Conservation (phyloP, 1,284 basidiomycete genomes). For the Trametes hirsuta region DNA sequence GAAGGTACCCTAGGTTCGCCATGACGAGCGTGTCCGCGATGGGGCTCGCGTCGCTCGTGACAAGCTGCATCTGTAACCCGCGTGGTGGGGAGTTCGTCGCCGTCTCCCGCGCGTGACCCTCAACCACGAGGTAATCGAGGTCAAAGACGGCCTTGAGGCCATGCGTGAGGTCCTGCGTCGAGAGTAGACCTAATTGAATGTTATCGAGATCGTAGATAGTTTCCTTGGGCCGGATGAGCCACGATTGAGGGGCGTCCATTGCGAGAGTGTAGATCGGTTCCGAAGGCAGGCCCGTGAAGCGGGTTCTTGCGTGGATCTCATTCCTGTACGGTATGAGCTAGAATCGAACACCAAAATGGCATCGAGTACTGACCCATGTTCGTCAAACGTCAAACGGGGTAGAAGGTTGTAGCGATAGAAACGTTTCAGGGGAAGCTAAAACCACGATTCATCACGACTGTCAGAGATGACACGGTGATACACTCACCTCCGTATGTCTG, state of each 20-base stretch:
- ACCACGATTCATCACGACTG: not conserved
- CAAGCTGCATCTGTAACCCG: constrained; percentile 84
- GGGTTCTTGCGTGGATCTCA: constrained; percentile 53
- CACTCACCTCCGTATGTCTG: constrained; percentile 63
- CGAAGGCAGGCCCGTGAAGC: constrained; percentile 58
- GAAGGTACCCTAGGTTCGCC: constrained; percentile 94
- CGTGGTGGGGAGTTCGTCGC: constrained; percentile 69
- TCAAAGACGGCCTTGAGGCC: constrained; percentile 85
- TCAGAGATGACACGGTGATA: not conserved
- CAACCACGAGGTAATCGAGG: constrained; percentile 90
- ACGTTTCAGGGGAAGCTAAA: constrained; percentile 86
- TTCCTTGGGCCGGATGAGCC: constrained; percentile 90
- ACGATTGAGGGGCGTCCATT: constrained; percentile 88
- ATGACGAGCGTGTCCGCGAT: constrained; percentile 89
- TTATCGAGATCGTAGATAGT: constrained; percentile 96
- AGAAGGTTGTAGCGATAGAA: constrained; percentile 87
- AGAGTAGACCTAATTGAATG: constrained; percentile 78
- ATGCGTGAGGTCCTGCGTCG: constrained; percentile 50
- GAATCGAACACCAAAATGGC: not conserved
- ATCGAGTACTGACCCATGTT: constrained; percentile 59
- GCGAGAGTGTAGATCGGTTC: constrained; percentile 89
- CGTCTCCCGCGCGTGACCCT: constrained; percentile 89
- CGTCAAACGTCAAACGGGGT: constrained; percentile 65
- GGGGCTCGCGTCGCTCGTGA: constrained; percentile 48
- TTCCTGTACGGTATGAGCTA: constrained; percentile 40